These are phyloP conservation scores for Yamadazyma jaroonii DNA, from an alignment of 1,139 yeast genomes.

Conservation along the genomic window DNA sequence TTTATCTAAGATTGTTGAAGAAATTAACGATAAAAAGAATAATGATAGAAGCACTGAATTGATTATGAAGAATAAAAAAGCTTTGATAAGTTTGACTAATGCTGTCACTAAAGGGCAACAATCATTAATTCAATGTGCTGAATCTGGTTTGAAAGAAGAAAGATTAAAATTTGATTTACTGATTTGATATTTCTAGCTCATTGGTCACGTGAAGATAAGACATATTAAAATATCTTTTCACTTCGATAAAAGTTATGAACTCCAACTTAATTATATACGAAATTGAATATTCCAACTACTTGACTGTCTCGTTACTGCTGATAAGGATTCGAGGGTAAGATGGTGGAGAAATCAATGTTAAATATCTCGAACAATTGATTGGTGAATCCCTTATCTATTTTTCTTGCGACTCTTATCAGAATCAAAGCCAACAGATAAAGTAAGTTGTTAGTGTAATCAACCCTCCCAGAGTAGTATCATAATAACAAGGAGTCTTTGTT, in stretches of 20 bases:
- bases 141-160: conserved; percentile 34
- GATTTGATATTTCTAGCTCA: neutral
- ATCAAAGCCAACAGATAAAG: no score
- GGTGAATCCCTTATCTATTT: no score
- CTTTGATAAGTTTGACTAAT: conserved; percentile 49
- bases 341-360: no score
- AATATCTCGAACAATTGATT: no score
- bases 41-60: conserved; percentile 23
- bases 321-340: no score
- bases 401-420: no score
- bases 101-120: conserved; percentile 45
- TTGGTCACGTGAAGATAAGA: conserved; percentile 6
- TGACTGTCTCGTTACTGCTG: neutral
- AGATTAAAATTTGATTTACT: conserved; percentile 17
- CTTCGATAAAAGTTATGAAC: neutral
- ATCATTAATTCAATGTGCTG: conserved; percentile 52
- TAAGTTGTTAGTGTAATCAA: no score
- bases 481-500: no score
- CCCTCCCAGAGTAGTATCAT: no score
- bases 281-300: neutral
- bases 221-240: neutral
- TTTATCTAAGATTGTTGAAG: conserved; percentile 68
- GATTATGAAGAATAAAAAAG: conserved; percentile 46
- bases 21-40: conserved; percentile 47
- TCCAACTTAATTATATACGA: neutral